Evolutionary conservation across 169 alveolate species (phyloP).

Genomic region (Toxoplasma gondii): DNA sequence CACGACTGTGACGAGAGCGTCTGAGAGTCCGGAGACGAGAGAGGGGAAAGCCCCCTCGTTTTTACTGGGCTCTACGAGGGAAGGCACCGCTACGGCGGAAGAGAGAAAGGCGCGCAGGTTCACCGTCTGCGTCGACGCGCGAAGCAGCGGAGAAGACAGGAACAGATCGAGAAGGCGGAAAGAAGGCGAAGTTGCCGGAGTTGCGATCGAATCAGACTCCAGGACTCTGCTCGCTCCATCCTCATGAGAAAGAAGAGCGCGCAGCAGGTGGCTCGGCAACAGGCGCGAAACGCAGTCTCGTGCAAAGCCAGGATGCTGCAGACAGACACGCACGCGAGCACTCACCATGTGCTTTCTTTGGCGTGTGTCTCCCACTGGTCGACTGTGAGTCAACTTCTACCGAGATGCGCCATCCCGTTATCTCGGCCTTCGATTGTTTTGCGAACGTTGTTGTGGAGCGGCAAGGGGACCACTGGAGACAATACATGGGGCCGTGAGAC

Average conservation of each 20-base stretch:
- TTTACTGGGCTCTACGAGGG: not conserved
- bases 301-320: constrained; percentile 14
- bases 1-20: not conserved
- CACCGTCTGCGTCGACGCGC: not conserved
- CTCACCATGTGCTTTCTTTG: too few species aligned
- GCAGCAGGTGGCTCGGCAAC: not conserved
- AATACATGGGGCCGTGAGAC: not conserved
- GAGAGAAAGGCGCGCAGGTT: not conserved
- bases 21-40: not conserved
- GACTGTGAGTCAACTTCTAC: too few species aligned
- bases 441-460: too few species aligned
- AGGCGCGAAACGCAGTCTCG: constrained; percentile 9
- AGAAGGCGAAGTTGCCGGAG: not conserved
- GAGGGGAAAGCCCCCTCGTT: not conserved
- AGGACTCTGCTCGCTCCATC: not conserved
- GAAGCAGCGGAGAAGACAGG: not conserved
- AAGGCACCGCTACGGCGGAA: not conserved
- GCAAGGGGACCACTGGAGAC: too few species aligned
- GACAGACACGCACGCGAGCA: not conserved
- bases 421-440: too few species aligned
- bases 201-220: not conserved
- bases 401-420: too few species aligned
- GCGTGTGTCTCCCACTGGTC: too few species aligned
- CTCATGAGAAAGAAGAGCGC: not conserved
- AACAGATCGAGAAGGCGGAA: constrained; percentile 2